Percentiles rank a stretch among this genome's conserved stretches.
Evolutionary conservation across 2,329 filamentous ascomycete species (phyloP).

Genomic region (Curvularia eragrostidis): DNA sequence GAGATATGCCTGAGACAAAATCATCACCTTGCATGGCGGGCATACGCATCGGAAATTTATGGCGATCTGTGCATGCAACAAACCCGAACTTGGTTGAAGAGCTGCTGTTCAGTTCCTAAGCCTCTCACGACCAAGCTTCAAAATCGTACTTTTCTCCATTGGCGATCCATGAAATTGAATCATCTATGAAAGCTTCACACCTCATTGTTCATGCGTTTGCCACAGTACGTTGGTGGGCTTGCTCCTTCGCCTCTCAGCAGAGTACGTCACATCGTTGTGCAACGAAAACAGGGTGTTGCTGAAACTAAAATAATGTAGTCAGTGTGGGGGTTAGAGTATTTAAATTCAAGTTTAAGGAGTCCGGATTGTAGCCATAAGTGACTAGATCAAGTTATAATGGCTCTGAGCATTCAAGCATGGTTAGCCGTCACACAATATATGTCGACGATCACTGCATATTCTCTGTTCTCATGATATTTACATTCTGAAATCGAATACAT

Average conservation of each 20-base stretch:
- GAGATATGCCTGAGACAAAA: neutral
- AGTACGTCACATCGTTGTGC: too few relatives aligned
- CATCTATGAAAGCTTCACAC: neutral
- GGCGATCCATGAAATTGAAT: too few relatives aligned
- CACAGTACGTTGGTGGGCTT: too few relatives aligned
- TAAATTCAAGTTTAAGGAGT: too few relatives aligned
- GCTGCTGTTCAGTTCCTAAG: neutral
- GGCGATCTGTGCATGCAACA: neutral
- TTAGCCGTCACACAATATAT: neutral
- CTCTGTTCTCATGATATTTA: neutral
- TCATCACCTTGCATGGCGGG: neutral
- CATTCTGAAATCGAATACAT: neutral
- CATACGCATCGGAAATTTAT: neutral
- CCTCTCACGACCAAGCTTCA: too few relatives aligned
- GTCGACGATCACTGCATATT: neutral
- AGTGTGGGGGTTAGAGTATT: too few relatives aligned
- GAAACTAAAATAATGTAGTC: too few relatives aligned
- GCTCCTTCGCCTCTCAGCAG: too few relatives aligned
- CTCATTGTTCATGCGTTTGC: neutral
- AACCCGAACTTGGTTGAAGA: neutral
- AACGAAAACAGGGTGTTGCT: too few relatives aligned
- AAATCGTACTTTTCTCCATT: too few relatives aligned
- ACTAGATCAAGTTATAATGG: neutral
- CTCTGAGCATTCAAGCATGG: neutral
- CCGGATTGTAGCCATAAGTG: neutral